These are phyloP conservation scores for Starmerella tilneyi DNA, from an alignment of 805 yeast species.

Conservation along the genomic window DNA sequence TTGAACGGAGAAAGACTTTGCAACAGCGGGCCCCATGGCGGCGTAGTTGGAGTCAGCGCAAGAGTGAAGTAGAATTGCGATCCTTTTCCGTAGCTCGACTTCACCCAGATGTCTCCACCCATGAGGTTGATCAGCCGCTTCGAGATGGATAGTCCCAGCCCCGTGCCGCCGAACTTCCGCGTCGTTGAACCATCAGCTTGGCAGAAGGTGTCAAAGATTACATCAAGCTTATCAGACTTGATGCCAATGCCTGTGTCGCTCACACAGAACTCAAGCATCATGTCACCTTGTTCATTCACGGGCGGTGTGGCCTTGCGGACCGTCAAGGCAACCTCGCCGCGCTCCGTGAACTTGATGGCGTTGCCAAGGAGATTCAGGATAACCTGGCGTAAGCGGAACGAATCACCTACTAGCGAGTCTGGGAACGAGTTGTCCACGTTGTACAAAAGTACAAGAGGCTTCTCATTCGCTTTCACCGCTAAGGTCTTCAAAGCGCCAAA, in stretches of 20 bases:
- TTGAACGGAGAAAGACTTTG: conserved; percentile 65
- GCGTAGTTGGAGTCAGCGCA: conserved; percentile 60
- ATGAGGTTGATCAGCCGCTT: conserved; percentile 76
- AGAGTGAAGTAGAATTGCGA: conserved; percentile 76
- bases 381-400: conserved; percentile 79
- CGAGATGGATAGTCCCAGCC: conserved; percentile 78
- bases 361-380: conserved; percentile 79
- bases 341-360: conserved; percentile 77
- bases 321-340: conserved; percentile 69
- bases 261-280: conserved; percentile 70
- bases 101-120: conserved; percentile 94
- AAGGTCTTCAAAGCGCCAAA: conserved; percentile 83
- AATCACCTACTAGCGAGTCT: conserved; percentile 76
- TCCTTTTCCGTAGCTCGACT: conserved; percentile 68
- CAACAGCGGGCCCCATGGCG: conserved; percentile 50
- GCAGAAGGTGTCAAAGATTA: conserved; percentile 81
- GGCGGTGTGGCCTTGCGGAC: conserved; percentile 48
- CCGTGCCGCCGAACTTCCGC: conserved; percentile 87
- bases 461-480: conserved; percentile 83
- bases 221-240: conserved; percentile 69
- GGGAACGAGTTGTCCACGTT: conserved; percentile 82
- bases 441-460: conserved; percentile 67
- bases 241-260: conserved; percentile 88
- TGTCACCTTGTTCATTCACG: conserved; percentile 34
- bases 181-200: conserved; percentile 93